Base-by-base conservation (phyloP, 495 filamentous ascomycete species). In the Hyaloscypha finlandica region DNA sequence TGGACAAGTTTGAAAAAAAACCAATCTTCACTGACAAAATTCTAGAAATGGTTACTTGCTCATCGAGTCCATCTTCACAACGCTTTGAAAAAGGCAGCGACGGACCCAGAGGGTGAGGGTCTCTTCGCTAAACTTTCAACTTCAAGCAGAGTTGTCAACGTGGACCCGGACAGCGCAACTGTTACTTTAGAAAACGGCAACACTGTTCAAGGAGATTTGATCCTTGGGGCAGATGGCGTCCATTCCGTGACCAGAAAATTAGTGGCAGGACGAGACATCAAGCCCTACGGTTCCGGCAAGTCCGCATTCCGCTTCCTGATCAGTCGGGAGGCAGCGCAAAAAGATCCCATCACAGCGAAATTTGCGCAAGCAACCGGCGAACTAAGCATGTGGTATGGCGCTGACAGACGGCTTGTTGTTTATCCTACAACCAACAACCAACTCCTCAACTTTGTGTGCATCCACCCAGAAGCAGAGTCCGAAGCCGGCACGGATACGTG, bases 261-360 rank as follows among this genome's bases (percentile, higher is more conserved):
- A 22, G 59, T 81, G 2, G 68, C 75, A 31, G 78, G 77, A 29
- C 74, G 71, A 14, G 74, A 77, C 12, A 48, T 77, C 30, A 75
- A 76, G 19, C 71, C 82, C 4, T 78, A 79, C 54, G 74, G 80
- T 64, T 82, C 81, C 6, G 85, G 87, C 8, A 85, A 82, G 64
- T 83, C 79, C 59, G 86, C 87, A 2, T 90, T 86, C 74, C 80
- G 87, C n/a, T 89, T 90, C 71, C 71, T 88, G 3, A 76, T 89
- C 1, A 73, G 78, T 3, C 77, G 79, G 3, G 70, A 81, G 33
- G 70, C 74, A 11, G 80, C 81, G 1, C 71, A 77, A 5, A 77
- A 76, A 31, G 83, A 88, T 65, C 78, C 84, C 0, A 74, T 77
- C 19, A 84, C 83, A 0, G 75, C 71, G 4, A 84, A 85, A 64